Percentiles rank a stretch among this genome's conserved stretches.
Evolutionary conservation across 2,329 filamentous ascomycete genomes (phyloP).

Genomic region (Colletotrichum graminicola): DNA sequence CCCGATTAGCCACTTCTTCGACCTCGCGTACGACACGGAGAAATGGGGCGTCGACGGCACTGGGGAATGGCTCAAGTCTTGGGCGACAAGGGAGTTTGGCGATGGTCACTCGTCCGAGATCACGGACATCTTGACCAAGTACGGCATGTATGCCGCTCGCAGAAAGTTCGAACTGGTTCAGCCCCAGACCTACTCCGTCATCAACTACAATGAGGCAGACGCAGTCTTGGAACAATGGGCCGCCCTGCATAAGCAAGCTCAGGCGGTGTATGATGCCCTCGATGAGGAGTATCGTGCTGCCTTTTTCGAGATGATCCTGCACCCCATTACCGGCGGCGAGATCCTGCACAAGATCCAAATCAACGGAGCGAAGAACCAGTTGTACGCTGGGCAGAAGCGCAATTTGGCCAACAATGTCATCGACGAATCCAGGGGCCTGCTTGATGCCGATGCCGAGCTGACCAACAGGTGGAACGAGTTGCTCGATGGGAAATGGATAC

Average conservation of each 20-base stretch:
- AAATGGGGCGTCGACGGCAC: conserved; percentile 68
- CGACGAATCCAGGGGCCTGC: conserved; percentile 63
- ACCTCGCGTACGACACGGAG: conserved; percentile 74
- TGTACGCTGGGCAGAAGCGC: conserved; percentile 60
- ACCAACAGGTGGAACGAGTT: conserved; percentile 69
- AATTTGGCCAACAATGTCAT: conserved; percentile 63
- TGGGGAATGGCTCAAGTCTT: conserved; percentile 66
- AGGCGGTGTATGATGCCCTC: conserved; percentile 67
- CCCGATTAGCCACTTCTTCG: conserved; percentile 75
- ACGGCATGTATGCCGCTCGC: conserved; percentile 52
- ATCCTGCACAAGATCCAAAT: conserved; percentile 64
- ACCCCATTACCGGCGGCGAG: conserved; percentile 66
- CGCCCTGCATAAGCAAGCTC: conserved; percentile 63
- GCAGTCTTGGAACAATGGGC: conserved; percentile 64
- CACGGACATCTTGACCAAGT: conserved; percentile 62
- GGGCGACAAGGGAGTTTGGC: conserved; percentile 70
- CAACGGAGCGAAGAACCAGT: conserved; percentile 58
- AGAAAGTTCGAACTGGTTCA: conserved; percentile 53
- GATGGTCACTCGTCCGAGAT: conserved; percentile 60
- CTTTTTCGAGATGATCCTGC: conserved; percentile 70
- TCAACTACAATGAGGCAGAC: conserved; percentile 71
- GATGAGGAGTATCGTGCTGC: conserved; percentile 63
- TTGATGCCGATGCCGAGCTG: conserved; percentile 68
- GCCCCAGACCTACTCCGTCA: conserved; percentile 60
- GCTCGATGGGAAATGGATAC: conserved; percentile 71